Conservation (phyloP, 345 rosid species). For the Boechera divaricarpa region DNA sequence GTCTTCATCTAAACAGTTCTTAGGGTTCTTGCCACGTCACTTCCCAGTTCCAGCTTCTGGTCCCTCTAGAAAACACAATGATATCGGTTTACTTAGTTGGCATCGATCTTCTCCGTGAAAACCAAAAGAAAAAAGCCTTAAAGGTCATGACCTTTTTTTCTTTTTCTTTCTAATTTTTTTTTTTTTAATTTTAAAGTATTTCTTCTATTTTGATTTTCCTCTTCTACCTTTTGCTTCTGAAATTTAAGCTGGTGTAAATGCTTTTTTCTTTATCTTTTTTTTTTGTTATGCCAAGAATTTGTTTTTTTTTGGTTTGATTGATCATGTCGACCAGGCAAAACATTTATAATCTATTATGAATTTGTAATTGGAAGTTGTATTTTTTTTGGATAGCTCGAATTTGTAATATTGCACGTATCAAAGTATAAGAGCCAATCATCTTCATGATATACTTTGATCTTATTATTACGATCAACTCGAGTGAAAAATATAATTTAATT, state of each 20-base stretch:
- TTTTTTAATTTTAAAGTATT: background rate
- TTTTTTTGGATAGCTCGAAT: constrained; percentile 3
- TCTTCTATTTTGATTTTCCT: background rate
- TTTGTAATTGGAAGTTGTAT: constrained; percentile 24
- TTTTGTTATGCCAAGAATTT: constrained; percentile 10
- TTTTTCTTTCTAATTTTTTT: background rate
- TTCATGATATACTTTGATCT: background rate
- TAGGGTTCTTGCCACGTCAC: constrained; percentile 81
- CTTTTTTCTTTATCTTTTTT: background rate
- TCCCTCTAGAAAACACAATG: constrained; percentile 94
- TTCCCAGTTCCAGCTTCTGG: constrained; percentile 87
- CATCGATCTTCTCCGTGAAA: constrained; percentile 51
- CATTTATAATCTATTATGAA: constrained; percentile 14
- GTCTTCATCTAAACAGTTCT: constrained; percentile 38
- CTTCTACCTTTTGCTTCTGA: constrained; percentile 21
- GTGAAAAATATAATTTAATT: background rate
- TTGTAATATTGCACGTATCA: constrained; percentile 16
- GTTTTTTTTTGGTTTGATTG: background rate
- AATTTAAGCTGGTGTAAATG: constrained; percentile 36
- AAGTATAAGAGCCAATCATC: constrained; percentile 24
- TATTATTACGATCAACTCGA: constrained; percentile 7
- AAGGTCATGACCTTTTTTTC: constrained; percentile 24
- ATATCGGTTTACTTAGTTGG: constrained; percentile 65
- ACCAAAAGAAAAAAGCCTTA: background rate
- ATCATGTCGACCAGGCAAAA: constrained; percentile 14